These are phyloP conservation scores for Cladosporium phlei DNA, from an alignment of 2,329 filamentous ascomycete genomes.

Conservation along the genomic window DNA sequence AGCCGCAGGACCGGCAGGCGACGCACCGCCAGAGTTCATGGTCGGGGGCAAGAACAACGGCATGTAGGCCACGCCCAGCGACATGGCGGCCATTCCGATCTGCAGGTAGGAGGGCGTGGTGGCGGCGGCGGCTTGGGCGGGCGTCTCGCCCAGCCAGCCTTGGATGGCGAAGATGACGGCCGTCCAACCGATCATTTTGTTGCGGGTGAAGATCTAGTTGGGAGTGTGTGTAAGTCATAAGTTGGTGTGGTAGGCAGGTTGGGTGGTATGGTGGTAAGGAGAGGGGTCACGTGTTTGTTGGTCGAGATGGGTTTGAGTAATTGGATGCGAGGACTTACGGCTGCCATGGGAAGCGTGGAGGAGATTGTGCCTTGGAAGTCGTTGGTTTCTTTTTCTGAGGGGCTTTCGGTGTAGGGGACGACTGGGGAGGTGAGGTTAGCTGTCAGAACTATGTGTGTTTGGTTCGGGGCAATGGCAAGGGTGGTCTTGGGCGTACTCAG, in stretches of 20 bases:
- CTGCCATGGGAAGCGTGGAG: slow-evolving; percentile 89
- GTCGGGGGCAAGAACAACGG: slow-evolving; percentile 60
- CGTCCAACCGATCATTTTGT: slow-evolving; percentile 63
- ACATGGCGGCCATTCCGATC: slow-evolving; percentile 66
- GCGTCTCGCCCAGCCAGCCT: slow-evolving; percentile 71
- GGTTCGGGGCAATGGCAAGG: not conserved
- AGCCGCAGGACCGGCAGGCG: slow-evolving; percentile 5
- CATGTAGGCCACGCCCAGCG: slow-evolving; percentile 55
- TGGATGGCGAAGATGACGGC: slow-evolving; percentile 70
- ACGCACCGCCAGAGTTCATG: slow-evolving; percentile 24
- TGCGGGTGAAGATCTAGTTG: slow-evolving; percentile 18
- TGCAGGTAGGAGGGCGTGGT: slow-evolving; percentile 69
- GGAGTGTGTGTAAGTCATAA: not conserved
- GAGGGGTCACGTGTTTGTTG: no score
- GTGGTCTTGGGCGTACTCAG: slow-evolving; percentile 58
- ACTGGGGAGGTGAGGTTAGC: slow-evolving; percentile 51
- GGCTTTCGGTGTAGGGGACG: slow-evolving; percentile 79
- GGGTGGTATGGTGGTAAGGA: no score
- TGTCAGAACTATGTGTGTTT: not conserved
- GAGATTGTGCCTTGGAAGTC: slow-evolving; percentile 68
- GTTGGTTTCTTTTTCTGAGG: slow-evolving; percentile 55
- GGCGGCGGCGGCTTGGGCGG: slow-evolving; percentile 59
- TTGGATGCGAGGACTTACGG: slow-evolving; percentile 54
- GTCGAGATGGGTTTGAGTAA: slow-evolving; percentile 46
- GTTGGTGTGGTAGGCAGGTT: not conserved